Evolutionary conservation across 106 monocot species (phyloP), one percentile per base, ranked within the genome.

Genomic region (Apostasia ramifera): DNA sequence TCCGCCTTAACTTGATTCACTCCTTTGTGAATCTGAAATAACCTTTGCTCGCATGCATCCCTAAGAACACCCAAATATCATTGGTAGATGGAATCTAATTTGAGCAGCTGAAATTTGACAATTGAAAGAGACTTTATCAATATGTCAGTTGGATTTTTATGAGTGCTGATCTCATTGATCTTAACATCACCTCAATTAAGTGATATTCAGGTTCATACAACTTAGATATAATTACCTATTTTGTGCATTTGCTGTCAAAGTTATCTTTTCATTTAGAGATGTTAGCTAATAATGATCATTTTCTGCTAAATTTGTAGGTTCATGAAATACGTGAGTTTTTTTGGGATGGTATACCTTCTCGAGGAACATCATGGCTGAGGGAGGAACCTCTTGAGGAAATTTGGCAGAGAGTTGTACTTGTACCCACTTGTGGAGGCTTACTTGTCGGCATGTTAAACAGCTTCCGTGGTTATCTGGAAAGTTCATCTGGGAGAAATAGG

Each of bases 331-430:
- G 86, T 38, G 91, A 95, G 44, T 53, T 91, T 50, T 86, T 86
- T 64, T 95, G 95, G 91, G 91, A 95, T 66, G 88, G 91, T n/a
- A 80, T 91, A 62, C 91, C 95, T 62, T 75, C 74, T 49, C 71
- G 83, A 73, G 95, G 91, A 3, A 85, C 91, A 47, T 91, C 91
- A 55, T 95, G 85, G 88, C 76, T 95, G 71, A 81, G 95, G 67
- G 91, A 95, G 76, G 82, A 88, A 59, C 91, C 88, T n/a, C 44
- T 91, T 37, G 83, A 72, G 59, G 80, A 86, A 61, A 71, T 88
- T 77, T 95, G 94, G 91, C 88, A 79, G 68, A 83, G 79, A 70
- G 82, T 91, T 15, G 75, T 95, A 55, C 51, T 86, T 7, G 86
- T 91, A 37, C 95, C 91, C 39, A 71, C 74, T 37, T 91, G 75